Percentiles rank a stretch among this genome's conserved stretches.
Conservation (phyloP, 345 rosid genomes). For the Geranium brycei region DNA sequence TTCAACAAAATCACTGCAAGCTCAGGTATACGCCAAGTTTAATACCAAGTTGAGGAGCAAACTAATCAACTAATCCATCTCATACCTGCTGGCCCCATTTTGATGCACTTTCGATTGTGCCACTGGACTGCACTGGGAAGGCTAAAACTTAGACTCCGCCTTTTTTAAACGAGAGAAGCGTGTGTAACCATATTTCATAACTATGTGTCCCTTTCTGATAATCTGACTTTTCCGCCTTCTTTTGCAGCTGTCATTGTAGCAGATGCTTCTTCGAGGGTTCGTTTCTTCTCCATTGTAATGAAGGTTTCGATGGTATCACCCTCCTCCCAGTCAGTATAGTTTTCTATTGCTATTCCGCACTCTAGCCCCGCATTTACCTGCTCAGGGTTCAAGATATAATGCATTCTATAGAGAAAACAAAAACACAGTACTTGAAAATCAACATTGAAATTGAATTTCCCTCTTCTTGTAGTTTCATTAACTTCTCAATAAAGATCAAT, state of each 20-base stretch:
- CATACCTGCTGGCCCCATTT: background rate
- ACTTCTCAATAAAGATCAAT: too few species aligned
- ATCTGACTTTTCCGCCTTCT: conserved; percentile 45
- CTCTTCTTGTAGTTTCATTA: too few species aligned
- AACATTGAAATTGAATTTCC: too few species aligned
- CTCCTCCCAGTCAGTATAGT: conserved; percentile 62
- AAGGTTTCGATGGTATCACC: conserved; percentile 70
- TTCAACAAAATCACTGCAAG: background rate
- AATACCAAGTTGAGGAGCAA: too few species aligned
- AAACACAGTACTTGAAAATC: background rate
- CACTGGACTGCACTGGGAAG: background rate
- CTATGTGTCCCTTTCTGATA: conserved; percentile 9
- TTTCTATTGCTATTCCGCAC: conserved; percentile 70
- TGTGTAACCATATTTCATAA: background rate
- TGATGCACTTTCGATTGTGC: background rate
- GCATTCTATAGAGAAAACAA: background rate
- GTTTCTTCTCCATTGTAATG: conserved; percentile 56
- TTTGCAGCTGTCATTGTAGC: conserved; percentile 85
- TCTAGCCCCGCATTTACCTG: conserved; percentile 82
- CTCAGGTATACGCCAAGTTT: background rate
- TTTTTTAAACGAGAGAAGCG: background rate
- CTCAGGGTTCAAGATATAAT: conserved; percentile 1
- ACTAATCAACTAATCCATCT: too few species aligned
- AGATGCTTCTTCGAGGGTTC: conserved; percentile 93
- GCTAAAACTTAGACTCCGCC: background rate